Evolutionary conservation across 371 early-diverging fungal genomes (phyloP), one percentile per base, ranked within the genome.

Genomic region (Zopfochytrium polystomum): DNA sequence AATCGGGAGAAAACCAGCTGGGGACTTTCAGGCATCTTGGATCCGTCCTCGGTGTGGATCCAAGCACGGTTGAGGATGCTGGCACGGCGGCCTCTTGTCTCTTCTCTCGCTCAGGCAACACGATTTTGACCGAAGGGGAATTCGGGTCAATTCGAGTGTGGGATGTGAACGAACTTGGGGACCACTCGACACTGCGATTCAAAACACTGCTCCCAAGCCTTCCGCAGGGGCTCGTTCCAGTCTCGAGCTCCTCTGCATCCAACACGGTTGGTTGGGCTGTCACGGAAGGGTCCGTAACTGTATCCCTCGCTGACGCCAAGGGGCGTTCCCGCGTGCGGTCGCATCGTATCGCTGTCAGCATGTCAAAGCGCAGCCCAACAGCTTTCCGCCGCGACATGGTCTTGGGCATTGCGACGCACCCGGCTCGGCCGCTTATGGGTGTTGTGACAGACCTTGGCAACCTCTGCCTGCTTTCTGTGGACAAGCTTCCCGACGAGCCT

Each of bases 71-170:
- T 29, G 42, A n/a, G 0, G 29, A 58, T 33, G 48, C 46, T 13
- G 58, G 44, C 22, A 44, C 58, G 4, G 5, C 60, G 2, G 48
- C 22, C 29, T 47, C 31, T 15, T 29, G 38, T 6, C 62, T 62
- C 42, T 67, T 67, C 54, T 62, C 63, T 5, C n/a, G 63, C 23
- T 58, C 59, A 1, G 67, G 67, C 3, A 63, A 62, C 25, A 67
- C 67, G 1, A 34, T 67, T 45, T 23, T 67, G 33, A 67, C 67
- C 1, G 67, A 67, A 32, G 67, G 67, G 0, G 62, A 63, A n/a
- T 54, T 7, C 44, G 62, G 57, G 4, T 49, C 54, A 20, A 61
- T 63, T 2, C 13, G 60, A 7, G 67, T 67, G 4, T 67, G 67
- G 67, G 63, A 53, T 44, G 49, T 63, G 32, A 33, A 62, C 13